Evolutionary conservation across 1,284 basidiomycete genomes (phyloP), one percentile per base, ranked within the genome.

Genomic region (Phellopilus nigrolimitatus): DNA sequence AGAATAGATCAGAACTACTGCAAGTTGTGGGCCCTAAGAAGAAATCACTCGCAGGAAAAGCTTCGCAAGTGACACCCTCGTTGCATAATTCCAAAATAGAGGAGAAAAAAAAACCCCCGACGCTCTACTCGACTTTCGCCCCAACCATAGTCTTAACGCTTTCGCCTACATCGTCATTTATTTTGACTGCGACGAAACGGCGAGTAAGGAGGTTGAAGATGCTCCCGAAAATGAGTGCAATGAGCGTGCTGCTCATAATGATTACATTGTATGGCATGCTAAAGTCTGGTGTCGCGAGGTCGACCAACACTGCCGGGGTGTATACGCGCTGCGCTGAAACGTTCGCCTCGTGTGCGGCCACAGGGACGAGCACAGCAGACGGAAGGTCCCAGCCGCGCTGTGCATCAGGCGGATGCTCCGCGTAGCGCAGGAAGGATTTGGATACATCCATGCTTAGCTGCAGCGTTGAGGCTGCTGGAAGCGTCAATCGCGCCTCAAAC

Each of bases 241-340:
- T 80, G 43, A 97, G 73, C 7, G 92, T 94, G 62, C 85, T 91
- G 51, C 83, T 93, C 74, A 97, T 88, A 62, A 97, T 95, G 67
- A 98, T 98, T 56, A 98, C 95, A 68, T 98, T 99, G 71, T 98
- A 99, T 9, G 95, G 95, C 94, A 99, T 98, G 63, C 90, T 95
- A 68, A 99, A 99, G 70, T 99, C 95, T 0, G 97, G 97, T 6
- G 92, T 95, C 6, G 95, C 89, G 21, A 97, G 76, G 65, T 97
- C 91, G 37, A 97, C 81, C 22, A 99, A 79, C 15, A 93, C 75
- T 9, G 86, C 78, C 0, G 82, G 73, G 1, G 91, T 91, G 67
- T 95, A 97, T 49, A 94, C 78, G 37, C 83, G 70, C 60, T 60
- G 53, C 46, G 62, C 57, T 43, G 49, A 19, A 10, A 37, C 39